Evolutionary conservation across 148 eudicot species (phyloP), one percentile per base, ranked within the genome.

Genomic region (Agrostemma githago): DNA sequence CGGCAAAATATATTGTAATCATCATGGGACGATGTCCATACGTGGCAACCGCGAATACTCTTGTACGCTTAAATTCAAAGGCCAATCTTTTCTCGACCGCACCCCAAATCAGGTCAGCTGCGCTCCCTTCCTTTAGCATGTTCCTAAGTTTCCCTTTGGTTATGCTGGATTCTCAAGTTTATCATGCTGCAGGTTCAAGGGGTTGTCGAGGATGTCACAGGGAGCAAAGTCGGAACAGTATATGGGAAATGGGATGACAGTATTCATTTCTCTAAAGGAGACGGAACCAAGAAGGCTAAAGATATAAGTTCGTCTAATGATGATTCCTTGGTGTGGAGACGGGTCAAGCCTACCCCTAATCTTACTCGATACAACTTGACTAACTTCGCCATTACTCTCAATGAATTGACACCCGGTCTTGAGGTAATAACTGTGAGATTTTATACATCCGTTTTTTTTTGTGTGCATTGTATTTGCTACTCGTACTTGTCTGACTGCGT

Each of bases 31-130:
- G 60, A 94, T 94, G 98, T 85, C 86, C 71, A 91, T 94, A 62
- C 85, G 80, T 77, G 92, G 98, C 60, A 87, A 85, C 76, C 86
- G 86, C 46, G 78, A 88, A 66, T 81, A 94, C 82, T 94, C 98
- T 10, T 94, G 98, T 82, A 89, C 90, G 72, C 91, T 94, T 67
- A 92, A 89, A 85, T 94, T 91, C 83, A 94, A 94, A 84, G 93
- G 88, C 68, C 98, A 89, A 72, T 88, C 96, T 58, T 80, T 94
- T 75, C 94, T 94, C 56, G 97, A 89, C 54, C 86, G 92, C 72
- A 90, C 79, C 85, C 97, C 98, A 59, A 91, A 83, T 82, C 97
- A 94, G 97, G 98, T 94, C 42, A 75, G 56, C 21, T 37, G 3
- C 0, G 3, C 3, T 43, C 19, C 14, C 46, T 16, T 53, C 2